These are phyloP conservation scores for Camptophora hylomeconis DNA, from an alignment of 2,329 filamentous ascomycete species.

Conservation along the genomic window DNA sequence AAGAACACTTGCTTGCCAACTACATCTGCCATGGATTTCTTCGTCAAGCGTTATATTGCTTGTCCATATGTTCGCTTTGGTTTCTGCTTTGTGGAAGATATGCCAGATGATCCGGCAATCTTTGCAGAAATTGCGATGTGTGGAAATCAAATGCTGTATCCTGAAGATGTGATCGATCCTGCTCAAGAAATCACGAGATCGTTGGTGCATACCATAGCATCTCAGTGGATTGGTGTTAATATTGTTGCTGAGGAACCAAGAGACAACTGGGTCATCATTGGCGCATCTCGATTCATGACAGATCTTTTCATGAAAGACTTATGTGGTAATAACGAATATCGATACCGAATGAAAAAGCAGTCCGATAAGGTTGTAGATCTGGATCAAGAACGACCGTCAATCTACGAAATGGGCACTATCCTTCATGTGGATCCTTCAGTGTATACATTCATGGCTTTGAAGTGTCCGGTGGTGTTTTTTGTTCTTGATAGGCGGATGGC, in stretches of 20 bases:
- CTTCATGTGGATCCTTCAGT: constrained; percentile 75
- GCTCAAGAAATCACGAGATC: constrained; percentile 70
- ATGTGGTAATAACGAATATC: constrained; percentile 88
- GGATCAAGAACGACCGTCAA: constrained; percentile 69
- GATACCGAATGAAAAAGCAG: constrained; percentile 75
- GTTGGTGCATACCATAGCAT: constrained; percentile 71
- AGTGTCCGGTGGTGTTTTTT: constrained; percentile 81
- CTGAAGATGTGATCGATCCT: constrained; percentile 71
- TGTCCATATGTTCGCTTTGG: constrained; percentile 92
- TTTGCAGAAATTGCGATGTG: constrained; percentile 77
- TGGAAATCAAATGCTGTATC: constrained; percentile 74
- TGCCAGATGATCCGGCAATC: constrained; percentile 59
- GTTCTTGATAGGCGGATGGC: constrained; percentile 84
- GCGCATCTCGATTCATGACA: constrained; percentile 87
- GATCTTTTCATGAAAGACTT: constrained; percentile 83
- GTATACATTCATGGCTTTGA: constrained; percentile 77
- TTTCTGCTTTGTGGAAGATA: constrained; percentile 85
- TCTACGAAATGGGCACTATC: constrained; percentile 65
- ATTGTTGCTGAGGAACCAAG: constrained; percentile 69
- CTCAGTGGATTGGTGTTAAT: constrained; percentile 89
- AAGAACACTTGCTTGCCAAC: constrained; percentile 77
- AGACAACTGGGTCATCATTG: constrained; percentile 82
- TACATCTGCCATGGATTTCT: constrained; percentile 76
- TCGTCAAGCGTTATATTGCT: constrained; percentile 74
- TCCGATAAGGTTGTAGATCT: constrained; percentile 70